Conservation (phyloP, 2,329 filamentous ascomycete species). For the Hawksworthiomyces lignivorus region DNA sequence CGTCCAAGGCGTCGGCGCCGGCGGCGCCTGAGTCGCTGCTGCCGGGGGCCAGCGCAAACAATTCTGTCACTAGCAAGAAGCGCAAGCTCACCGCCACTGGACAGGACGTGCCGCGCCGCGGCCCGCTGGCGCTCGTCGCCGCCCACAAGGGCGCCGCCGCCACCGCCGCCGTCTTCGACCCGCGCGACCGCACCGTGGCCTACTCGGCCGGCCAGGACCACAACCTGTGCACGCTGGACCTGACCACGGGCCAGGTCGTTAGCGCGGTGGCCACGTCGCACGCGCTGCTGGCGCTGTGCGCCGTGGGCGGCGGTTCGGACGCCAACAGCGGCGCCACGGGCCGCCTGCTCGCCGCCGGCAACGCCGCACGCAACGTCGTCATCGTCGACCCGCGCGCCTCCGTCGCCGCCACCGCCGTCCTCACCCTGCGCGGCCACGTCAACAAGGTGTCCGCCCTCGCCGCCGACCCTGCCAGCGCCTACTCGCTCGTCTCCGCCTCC, state of each 20-base stretch:
- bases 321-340: constrained; percentile 26
- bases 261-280: constrained; percentile 78
- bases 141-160: constrained; percentile 63
- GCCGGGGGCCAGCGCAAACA: constrained; percentile 47
- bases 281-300: constrained; percentile 69
- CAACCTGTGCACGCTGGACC: constrained; percentile 81
- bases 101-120: constrained; percentile 58
- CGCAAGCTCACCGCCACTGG: constrained; percentile 56
- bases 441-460: constrained; percentile 56
- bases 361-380: constrained; percentile 77
- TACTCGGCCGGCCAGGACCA: constrained; percentile 92
- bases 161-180: constrained; percentile 77
- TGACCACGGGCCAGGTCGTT: constrained; percentile 71
- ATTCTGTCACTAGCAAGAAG: constrained; percentile 54
- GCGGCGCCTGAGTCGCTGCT: constrained; percentile 64
- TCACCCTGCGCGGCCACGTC: constrained; percentile 86
- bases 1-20: constrained; percentile 41
- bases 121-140: constrained; percentile 65
- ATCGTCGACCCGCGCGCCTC: constrained; percentile 84
- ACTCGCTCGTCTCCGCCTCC: constrained; percentile 80
- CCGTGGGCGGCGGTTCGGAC: constrained; percentile 46
- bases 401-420: constrained; percentile 67
- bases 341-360: constrained; percentile 63
- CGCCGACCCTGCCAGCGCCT: constrained; percentile 56
- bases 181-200: constrained; percentile 74